Percentiles rank a stretch among this genome's conserved stretches.
Evolutionary conservation across 768 basidiomycete genomes (phyloP).

Genomic region (Dendrothele bispora): DNA sequence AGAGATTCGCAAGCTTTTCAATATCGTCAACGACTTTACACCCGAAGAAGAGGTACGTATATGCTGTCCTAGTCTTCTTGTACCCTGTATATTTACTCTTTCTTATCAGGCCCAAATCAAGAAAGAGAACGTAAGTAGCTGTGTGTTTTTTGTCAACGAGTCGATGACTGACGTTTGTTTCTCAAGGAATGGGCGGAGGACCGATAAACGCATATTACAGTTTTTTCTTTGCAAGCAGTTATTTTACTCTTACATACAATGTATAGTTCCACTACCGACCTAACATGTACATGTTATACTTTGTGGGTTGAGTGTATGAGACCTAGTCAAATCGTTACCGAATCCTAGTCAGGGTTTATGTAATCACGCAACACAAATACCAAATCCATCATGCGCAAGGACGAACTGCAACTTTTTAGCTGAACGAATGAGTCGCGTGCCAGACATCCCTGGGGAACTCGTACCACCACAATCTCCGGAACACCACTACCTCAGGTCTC

Average conservation of each 20-base stretch:
- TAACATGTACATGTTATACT: too few species aligned
- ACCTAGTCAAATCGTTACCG: too few species aligned
- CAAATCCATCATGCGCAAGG: too few species aligned
- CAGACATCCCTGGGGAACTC: constrained; percentile 68
- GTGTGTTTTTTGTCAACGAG: constrained; percentile 2
- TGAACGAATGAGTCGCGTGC: constrained; percentile 50
- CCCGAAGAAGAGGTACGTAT: constrained; percentile 91
- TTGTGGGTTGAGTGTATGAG: too few species aligned
- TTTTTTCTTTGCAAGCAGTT: neutral
- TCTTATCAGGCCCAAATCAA: constrained; percentile 85
- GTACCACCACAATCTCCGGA: constrained; percentile 56
- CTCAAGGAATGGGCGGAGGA: constrained; percentile 91
- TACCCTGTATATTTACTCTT: constrained; percentile 11
- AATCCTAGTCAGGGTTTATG: too few species aligned
- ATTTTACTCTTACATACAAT: too few species aligned
- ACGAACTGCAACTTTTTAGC: too few species aligned
- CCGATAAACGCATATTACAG: constrained; percentile 47
- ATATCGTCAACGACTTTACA: constrained; percentile 97
- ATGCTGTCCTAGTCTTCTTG: constrained; percentile 9
- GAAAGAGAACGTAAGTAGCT: constrained; percentile 89
- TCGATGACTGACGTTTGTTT: constrained; percentile 17
- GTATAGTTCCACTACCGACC: too few species aligned
- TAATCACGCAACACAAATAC: too few species aligned
- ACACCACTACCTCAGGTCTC: constrained; percentile 61
- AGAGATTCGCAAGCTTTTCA: constrained; percentile 97